Percentiles rank a stretch among this genome's conserved stretches.
These are phyloP conservation scores for Nosema granulosis DNA, from an alignment of 371 early-diverging fungal species.

Conservation along the genomic window DNA sequence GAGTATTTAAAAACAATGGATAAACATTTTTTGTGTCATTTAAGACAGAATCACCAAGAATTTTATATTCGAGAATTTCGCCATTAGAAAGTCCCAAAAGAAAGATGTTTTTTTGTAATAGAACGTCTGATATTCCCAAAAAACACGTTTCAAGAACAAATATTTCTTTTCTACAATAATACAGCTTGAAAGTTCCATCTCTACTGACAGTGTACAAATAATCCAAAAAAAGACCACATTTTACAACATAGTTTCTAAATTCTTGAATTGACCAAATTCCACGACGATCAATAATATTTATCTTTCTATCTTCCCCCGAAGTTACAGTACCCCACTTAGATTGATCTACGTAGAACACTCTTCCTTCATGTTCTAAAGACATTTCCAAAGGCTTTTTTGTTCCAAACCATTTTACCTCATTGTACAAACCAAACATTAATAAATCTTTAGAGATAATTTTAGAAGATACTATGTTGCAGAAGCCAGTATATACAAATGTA, in stretches of 20 bases:
- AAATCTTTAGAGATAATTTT: no score
- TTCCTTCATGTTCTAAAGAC: not conserved
- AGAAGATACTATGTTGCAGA: no score
- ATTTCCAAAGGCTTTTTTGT: not conserved
- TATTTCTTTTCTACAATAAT: not conserved
- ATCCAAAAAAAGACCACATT: not conserved
- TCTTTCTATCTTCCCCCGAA: conserved; percentile 7
- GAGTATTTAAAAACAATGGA: not conserved
- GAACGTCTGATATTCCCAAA: not conserved
- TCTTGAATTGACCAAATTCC: conserved; percentile 4
- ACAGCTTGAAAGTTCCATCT: not conserved
- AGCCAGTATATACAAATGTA: no score
- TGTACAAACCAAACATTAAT: no score
- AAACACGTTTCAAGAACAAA: no score
- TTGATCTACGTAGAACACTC: not conserved
- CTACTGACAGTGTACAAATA: not conserved
- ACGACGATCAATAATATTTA: not conserved
- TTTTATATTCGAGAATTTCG: not conserved
- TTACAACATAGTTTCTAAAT: conserved; percentile 8
- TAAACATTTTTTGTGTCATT: not conserved
- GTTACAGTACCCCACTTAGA: not conserved
- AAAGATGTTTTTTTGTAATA: not conserved
- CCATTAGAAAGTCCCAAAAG: not conserved
- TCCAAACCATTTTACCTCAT: no score
- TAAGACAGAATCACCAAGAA: not conserved